These are phyloP conservation scores for Protomyces arabidopsidicola DNA, from an alignment of 1,139 yeast genomes.

Conservation along the genomic window DNA sequence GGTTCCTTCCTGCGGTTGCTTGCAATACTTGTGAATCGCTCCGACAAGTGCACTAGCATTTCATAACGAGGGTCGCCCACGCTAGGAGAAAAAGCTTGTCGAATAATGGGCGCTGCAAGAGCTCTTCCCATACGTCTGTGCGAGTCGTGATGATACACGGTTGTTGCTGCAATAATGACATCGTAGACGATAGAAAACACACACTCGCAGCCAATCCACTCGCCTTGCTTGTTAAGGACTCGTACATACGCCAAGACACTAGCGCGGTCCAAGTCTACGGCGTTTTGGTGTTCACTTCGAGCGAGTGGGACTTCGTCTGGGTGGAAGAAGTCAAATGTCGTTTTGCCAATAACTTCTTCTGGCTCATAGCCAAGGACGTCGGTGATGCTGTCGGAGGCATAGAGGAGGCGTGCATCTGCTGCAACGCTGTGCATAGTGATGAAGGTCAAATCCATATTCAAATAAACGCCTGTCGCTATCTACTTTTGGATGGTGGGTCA, in stretches of 20 bases:
- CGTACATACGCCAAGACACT: slow-evolving; percentile 22
- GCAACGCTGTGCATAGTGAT: slow-evolving; percentile 29
- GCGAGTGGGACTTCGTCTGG: slow-evolving; percentile 23
- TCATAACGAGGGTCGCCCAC: slow-evolving; percentile 15
- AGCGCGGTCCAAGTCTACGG: slow-evolving; percentile 24
- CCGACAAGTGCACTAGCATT: slow-evolving; percentile 22
- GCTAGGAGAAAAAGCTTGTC: slow-evolving; percentile 16
- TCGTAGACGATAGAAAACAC: slow-evolving; percentile 29
- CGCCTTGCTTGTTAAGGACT: slow-evolving; percentile 11
- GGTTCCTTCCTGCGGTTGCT: slow-evolving; percentile 21
- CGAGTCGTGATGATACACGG: slow-evolving; percentile 21
- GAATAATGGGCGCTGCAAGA: slow-evolving; percentile 27
- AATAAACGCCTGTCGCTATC: not conserved
- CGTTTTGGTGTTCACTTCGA: slow-evolving; percentile 3
- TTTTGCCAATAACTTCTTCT: slow-evolving; percentile 22
- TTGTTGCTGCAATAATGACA: slow-evolving; percentile 29
- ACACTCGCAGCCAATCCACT: slow-evolving; percentile 29
- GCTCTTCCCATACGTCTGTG: slow-evolving; percentile 6
- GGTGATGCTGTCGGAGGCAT: slow-evolving; percentile 30
- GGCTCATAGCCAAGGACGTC: slow-evolving; percentile 31
- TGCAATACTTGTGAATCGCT: slow-evolving; percentile 11
- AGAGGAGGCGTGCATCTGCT: slow-evolving; percentile 19
- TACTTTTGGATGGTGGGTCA: no score
- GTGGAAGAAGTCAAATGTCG: slow-evolving; percentile 28
- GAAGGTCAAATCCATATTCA: slow-evolving; percentile 26